Evolutionary conservation across 2,329 filamentous ascomycete genomes (phyloP), one percentile per base, ranked within the genome.

Genomic region (Neoarthrinium moseri): DNA sequence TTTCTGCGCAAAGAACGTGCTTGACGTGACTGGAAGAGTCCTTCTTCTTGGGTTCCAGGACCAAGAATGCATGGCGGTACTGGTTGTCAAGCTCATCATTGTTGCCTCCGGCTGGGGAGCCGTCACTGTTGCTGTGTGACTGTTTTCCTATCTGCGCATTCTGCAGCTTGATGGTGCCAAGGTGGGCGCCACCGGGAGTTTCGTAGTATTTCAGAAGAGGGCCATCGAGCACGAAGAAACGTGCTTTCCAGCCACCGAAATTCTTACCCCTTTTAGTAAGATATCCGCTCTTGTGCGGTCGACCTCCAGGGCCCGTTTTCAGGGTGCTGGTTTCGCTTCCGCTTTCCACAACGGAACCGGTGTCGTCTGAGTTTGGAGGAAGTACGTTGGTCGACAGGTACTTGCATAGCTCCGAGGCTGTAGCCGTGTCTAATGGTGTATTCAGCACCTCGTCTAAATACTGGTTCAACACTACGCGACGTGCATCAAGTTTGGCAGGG

Each of bases 221-320:
- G 0, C 80, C 78, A 43, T 82, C 78, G 11, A 83, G 70, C 18
- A 81, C 69, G 58, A 84, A 85, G 59, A 81, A 84, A 26, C 81
- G 71, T 10, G 91, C 91, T 68, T 99, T 99, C 94, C 94, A 99
- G 39, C 94, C 94, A 42, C 94, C 94, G 69, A 99, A 99, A 60
- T 97, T 97, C 75, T 99, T 99, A 39, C 94, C 94, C 56, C 89
- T 83, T 72, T 99, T 99, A 2, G 94, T 97, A 40, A 99, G 72
- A 65, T 97, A 99, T 7, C 94, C 94, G 61, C 85, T 91, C 60
- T 89, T 90, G 48, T 84, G 77, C 7, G 86, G 83, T 39, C 84
- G 81, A 4, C 83, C 82, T 56, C 85, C 81, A 5, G 81, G 75
- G 1, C 83, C 80, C 4, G 72, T 70, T 59, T 66, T 76, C 43